Base-by-base conservation (phyloP, 1,284 basidiomycete genomes). In the Macrocystidia cucumis region DNA sequence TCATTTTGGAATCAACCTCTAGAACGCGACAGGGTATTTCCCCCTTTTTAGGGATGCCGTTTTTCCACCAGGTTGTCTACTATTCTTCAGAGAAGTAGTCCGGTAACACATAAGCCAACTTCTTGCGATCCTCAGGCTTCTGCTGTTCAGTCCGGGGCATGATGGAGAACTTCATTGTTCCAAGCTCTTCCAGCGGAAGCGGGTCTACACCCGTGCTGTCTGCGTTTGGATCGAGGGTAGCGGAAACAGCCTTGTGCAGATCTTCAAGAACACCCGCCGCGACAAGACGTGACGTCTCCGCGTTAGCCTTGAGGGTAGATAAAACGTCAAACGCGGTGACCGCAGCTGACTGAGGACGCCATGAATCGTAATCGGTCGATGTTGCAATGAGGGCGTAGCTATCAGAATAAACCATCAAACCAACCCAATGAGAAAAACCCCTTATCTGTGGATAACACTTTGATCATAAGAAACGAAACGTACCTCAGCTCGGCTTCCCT, bases 401-500 rank as follows among this genome's bases (percentile, higher is more conserved):
- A 46, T 2, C 9, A 22, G 13, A 20, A 27, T 3, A 7, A 18
- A 37, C n/a, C n/a, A n/a, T n/a, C n/a, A n/a, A n/a, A n/a, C n/a
- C n/a, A n/a, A n/a, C n/a, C n/a, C n/a, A n/a, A n/a, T n/a, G n/a
- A n/a, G n/a, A n/a, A n/a, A n/a, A n/a, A n/a, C n/a, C n/a, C n/a
- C n/a, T n/a, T n/a, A n/a, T n/a, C n/a, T n/a, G n/a, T n/a, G n/a
- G n/a, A n/a, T n/a, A n/a, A n/a, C n/a, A n/a, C n/a, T n/a, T n/a
- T n/a, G n/a, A n/a, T n/a, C n/a, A n/a, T n/a, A n/a, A n/a, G n/a
- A n/a, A 23, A 22, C 13, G 26, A 13, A 8, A 56, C 73, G 40
- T 43, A 91, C 90, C 85, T 83, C 11, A 98, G 59, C 61, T 98
- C 95, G 1, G 91, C 91, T 62, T 98, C 95, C 17, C 93, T 67